Evolutionary conservation across 1,284 basidiomycete genomes (phyloP).

Genomic region (Puccinia polysora): DNA sequence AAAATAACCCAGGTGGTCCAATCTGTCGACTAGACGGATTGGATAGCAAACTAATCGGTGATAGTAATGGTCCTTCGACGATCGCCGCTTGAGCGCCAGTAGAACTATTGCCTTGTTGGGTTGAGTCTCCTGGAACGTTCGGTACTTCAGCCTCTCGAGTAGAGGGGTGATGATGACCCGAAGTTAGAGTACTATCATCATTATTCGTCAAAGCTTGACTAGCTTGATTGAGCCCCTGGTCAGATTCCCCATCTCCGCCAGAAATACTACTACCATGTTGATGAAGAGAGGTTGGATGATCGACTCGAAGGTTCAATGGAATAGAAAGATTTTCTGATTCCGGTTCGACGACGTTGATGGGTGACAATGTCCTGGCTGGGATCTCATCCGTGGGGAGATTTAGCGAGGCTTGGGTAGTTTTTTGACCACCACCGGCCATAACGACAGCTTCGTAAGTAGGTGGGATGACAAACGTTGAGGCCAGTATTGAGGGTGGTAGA

Average conservation of each 20-base stretch:
- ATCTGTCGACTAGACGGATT: slow-evolving; percentile 66
- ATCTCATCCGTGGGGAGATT: slow-evolving; percentile 11
- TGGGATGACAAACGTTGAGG: slow-evolving; percentile 79
- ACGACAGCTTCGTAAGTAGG: slow-evolving; percentile 73
- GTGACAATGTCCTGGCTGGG: slow-evolving; percentile 7
- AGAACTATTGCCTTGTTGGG: neutral
- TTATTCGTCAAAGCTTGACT: no score
- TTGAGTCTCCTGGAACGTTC: no score
- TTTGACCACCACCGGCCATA: slow-evolving; percentile 31
- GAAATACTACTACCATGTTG: slow-evolving; percentile 6
- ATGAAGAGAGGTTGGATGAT: slow-evolving; percentile 7
- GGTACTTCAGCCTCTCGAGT: no score
- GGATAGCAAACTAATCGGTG: slow-evolving; percentile 70
- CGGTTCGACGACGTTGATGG: slow-evolving; percentile 24
- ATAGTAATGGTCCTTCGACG: slow-evolving; percentile 59
- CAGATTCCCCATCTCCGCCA: slow-evolving; percentile 14
- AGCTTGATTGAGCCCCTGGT: slow-evolving; percentile 7
- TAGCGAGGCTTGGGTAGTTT: neutral
- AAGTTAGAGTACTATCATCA: no score
- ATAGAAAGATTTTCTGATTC: slow-evolving; percentile 9
- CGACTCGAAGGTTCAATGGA: slow-evolving; percentile 16
- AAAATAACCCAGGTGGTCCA: slow-evolving; percentile 78
- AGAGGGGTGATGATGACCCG: no score
- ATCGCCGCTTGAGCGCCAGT: neutral
- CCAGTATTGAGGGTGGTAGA: slow-evolving; percentile 75